phyloP scores from a whole-genome alignment of 2,329 filamentous ascomycete species.

The Ophiostoma triangulosporum region DNA sequence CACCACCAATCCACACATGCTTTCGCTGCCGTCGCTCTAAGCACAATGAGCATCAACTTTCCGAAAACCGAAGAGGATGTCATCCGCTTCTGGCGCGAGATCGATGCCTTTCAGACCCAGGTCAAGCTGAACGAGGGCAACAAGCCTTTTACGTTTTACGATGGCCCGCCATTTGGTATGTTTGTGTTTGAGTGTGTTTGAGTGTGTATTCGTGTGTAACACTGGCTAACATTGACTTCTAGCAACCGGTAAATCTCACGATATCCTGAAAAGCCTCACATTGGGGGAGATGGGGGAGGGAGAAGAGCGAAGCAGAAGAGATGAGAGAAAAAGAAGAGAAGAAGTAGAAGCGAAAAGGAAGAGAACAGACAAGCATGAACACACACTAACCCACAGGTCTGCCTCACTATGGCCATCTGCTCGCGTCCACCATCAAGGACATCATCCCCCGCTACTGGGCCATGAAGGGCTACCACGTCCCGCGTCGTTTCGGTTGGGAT shows the following conservation, averaged over 20 bases:
- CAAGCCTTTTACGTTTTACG: slow-evolving; percentile 87
- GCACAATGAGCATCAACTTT: slow-evolving; percentile 68
- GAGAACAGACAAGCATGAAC: background rate
- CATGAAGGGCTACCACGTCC: slow-evolving; percentile 61
- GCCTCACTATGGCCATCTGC: slow-evolving; percentile 54
- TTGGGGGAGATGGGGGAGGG: background rate
- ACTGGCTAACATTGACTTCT: background rate
- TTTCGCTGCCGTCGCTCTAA: background rate
- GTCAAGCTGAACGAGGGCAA: slow-evolving; percentile 70
- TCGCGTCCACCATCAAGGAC: slow-evolving; percentile 92
- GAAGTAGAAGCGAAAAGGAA: background rate
- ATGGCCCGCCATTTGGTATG: slow-evolving; percentile 67
- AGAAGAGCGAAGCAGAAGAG: background rate
- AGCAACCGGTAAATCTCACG: slow-evolving; percentile 4
- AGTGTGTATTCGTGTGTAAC: background rate
- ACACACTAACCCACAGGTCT: slow-evolving; percentile 16
- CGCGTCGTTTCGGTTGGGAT: slow-evolving; percentile 90
- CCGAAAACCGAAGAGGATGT: slow-evolving; percentile 79
- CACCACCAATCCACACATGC: background rate
- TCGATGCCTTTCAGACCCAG: slow-evolving; percentile 69
- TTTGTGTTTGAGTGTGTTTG: slow-evolving; percentile 23
- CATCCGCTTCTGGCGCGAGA: slow-evolving; percentile 78
- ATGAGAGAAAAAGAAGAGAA: background rate
- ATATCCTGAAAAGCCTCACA: background rate
- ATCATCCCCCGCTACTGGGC: slow-evolving; percentile 95